Evolutionary conservation across 345 rosid genomes (phyloP).

Genomic region (Rhizophora apiculata): DNA sequence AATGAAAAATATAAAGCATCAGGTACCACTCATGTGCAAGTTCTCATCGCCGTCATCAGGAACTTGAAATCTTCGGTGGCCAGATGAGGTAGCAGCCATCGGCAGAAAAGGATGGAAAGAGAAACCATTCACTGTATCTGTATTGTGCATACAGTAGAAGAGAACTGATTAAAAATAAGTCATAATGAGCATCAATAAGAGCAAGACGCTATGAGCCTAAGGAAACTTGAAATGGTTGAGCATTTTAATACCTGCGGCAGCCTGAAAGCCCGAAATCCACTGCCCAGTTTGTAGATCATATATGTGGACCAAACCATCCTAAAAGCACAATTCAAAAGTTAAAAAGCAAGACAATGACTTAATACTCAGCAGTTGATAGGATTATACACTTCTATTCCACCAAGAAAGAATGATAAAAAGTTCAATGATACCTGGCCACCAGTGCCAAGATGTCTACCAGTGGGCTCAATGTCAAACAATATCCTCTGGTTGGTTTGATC

Average conservation of each 20-base stretch:
- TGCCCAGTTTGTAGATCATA: slow-evolving; percentile 88
- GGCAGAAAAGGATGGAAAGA: slow-evolving; percentile 89
- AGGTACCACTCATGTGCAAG: slow-evolving; percentile 46
- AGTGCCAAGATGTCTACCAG: slow-evolving; percentile 76
- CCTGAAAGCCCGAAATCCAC: slow-evolving; percentile 86
- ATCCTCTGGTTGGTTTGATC: slow-evolving; percentile 89
- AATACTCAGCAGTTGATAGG: not conserved
- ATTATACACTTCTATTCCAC: not conserved
- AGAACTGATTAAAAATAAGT: slow-evolving; percentile 14
- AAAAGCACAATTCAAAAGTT: slow-evolving; percentile 3
- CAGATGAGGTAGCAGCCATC: slow-evolving; percentile 92
- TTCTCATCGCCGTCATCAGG: slow-evolving; percentile 48
- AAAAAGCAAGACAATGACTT: not conserved
- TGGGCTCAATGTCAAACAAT: slow-evolving; percentile 77
- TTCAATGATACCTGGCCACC: slow-evolving; percentile 78
- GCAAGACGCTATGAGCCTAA: not conserved
- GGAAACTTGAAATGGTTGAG: not conserved
- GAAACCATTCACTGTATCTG: slow-evolving; percentile 86
- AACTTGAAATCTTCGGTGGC: slow-evolving; percentile 69
- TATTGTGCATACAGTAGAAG: slow-evolving; percentile 3
- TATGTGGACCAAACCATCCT: slow-evolving; percentile 95
- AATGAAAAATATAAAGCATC: not conserved
- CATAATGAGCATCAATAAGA: not conserved
- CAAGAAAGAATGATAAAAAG: slow-evolving; percentile 2
- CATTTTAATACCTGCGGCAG: slow-evolving; percentile 62